Evolutionary conservation across 345 rosid genomes (phyloP).

Genomic region (Heritiera littoralis): DNA sequence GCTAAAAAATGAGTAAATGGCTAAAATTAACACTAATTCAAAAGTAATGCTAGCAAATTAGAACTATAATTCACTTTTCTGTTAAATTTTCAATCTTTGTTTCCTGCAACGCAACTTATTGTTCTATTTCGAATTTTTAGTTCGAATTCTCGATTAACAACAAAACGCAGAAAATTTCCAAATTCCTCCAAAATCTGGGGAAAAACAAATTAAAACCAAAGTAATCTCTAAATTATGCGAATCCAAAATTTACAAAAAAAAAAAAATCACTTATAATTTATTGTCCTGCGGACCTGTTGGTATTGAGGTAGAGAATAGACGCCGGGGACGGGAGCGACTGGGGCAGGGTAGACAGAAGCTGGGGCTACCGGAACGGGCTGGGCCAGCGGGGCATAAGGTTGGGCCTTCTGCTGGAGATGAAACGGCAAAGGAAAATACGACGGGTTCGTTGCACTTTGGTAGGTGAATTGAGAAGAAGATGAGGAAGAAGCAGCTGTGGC

Average conservation of each 20-base stretch:
- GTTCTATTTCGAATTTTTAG: not conserved
- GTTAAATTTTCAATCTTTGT: not conserved
- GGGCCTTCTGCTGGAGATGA: conserved; percentile 20
- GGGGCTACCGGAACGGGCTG: not conserved
- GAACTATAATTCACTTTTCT: not conserved
- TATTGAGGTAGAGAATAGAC: conserved; percentile 77
- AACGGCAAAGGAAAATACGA: conserved; percentile 20
- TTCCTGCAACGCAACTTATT: not conserved
- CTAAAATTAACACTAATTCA: not conserved
- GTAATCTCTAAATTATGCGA: not conserved
- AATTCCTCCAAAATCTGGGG: not conserved
- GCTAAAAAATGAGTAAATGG: not conserved
- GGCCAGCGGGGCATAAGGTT: not conserved
- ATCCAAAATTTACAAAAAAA: not conserved
- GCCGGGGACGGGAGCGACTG: conserved; percentile 50
- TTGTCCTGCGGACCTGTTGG: conserved; percentile 54
- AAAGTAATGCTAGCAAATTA: not conserved
- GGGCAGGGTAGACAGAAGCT: conserved; percentile 45
- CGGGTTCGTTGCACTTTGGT: conserved; percentile 11
- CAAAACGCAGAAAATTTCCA: not conserved
- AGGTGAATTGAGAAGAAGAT: conserved; percentile 12
- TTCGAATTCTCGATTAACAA: not conserved
- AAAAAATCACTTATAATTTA: not conserved
- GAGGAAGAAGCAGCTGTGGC: not conserved
- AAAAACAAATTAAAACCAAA: not conserved